Conservation (phyloP, 2,329 filamentous ascomycete species). For the Penicillium brasilianum region DNA sequence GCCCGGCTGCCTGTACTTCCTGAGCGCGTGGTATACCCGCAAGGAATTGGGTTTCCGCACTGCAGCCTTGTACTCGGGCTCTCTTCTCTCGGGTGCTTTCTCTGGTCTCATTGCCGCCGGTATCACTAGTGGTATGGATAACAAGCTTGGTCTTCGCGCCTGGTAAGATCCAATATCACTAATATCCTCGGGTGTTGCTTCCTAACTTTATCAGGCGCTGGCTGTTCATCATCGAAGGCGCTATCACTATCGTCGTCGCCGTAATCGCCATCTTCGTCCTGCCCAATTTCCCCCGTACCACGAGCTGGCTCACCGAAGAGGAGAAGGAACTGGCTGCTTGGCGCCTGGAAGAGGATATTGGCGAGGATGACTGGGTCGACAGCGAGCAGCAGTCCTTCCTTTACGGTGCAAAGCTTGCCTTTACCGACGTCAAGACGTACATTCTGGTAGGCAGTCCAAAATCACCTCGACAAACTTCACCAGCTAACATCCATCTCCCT, state of each 20-base stretch:
- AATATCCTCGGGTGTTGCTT: neutral
- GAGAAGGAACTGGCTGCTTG: conserved; percentile 63
- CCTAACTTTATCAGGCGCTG: conserved; percentile 55
- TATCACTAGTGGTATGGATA: conserved; percentile 69
- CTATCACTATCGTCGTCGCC: conserved; percentile 67
- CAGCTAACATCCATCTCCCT: neutral
- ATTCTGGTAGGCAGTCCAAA: conserved; percentile 53
- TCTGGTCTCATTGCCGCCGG: conserved; percentile 69
- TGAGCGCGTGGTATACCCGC: conserved; percentile 33
- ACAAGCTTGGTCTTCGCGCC: conserved; percentile 58
- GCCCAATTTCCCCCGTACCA: conserved; percentile 70
- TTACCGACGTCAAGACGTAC: conserved; percentile 65
- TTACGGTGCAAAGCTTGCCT: conserved; percentile 61
- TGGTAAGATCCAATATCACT: conserved; percentile 42
- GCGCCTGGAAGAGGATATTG: conserved; percentile 68
- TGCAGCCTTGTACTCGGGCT: conserved; percentile 62
- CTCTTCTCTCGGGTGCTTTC: conserved; percentile 73
- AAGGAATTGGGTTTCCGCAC: conserved; percentile 47
- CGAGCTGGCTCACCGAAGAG: conserved; percentile 63
- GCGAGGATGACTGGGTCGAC: conserved; percentile 66
- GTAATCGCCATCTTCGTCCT: conserved; percentile 63
- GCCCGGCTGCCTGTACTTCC: conserved; percentile 46
- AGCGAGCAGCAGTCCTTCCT: conserved; percentile 57
- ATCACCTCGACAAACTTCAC: neutral
- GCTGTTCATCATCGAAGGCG: conserved; percentile 74